Percentiles rank a stretch among this genome's conserved stretches.
Conservation (phyloP, 176 grass and related monocot species). For the Triticum dicoccoides region DNA sequence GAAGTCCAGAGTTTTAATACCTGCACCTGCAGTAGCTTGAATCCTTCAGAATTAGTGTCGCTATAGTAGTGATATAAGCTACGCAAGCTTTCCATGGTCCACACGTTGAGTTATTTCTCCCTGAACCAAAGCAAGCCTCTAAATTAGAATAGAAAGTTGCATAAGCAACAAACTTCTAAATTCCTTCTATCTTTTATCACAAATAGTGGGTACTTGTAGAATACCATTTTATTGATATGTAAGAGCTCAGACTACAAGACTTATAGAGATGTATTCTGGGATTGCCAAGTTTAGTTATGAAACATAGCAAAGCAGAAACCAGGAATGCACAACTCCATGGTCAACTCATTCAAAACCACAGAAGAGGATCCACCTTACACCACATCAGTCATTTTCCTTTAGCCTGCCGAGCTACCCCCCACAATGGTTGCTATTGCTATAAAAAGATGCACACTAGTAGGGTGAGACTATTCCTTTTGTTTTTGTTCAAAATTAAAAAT, state of each 20-base stretch:
- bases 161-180: neutral
- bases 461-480: too few relatives aligned
- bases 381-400: neutral
- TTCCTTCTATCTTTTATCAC: neutral
- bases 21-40: neutral
- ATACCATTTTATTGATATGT: neutral
- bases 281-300: neutral
- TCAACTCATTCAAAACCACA: neutral
- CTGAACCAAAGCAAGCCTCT: neutral
- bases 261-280: neutral
- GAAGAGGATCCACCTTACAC: neutral
- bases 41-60: neutral
- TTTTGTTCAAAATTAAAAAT: too few relatives aligned
- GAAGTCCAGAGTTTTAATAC: neutral
- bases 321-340: neutral
- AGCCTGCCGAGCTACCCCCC: neutral
- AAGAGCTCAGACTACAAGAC: neutral
- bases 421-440: neutral
- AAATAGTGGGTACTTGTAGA: too few relatives aligned
- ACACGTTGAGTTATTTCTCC: neutral
- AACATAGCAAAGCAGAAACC: neutral
- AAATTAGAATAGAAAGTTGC: neutral
- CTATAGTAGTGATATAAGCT: neutral
- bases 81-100: neutral
- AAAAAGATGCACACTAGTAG: too few relatives aligned